These are phyloP conservation scores for Ceratopteris richardii DNA, from an alignment of 75 land plant species.

Conservation along the genomic window DNA sequence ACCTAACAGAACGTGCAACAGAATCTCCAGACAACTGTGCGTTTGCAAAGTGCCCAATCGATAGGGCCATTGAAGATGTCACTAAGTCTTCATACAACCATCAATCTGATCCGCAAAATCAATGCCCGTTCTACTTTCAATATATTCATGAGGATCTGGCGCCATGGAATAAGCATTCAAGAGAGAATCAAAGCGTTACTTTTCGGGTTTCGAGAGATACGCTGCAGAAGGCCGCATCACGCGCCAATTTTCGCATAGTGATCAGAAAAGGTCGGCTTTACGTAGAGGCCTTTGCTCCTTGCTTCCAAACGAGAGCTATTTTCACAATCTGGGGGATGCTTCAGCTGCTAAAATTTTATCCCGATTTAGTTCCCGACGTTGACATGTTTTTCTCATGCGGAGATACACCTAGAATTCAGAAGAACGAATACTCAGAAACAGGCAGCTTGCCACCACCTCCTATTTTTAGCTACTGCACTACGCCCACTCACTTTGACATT, in stretches of 20 bases:
- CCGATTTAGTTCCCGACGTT: constrained; percentile 50
- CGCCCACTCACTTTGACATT: constrained; percentile 31
- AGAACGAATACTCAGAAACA: background rate
- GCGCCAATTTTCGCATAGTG: constrained; percentile 35
- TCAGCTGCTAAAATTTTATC: constrained; percentile 45
- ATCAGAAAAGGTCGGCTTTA: constrained; percentile 36
- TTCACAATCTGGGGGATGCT: constrained; percentile 54
- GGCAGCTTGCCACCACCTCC: constrained; percentile 37
- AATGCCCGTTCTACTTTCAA: constrained; percentile 53
- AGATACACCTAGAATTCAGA: constrained; percentile 34
- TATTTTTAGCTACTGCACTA: constrained; percentile 47
- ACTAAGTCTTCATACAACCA: too few relatives aligned
- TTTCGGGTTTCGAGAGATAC: constrained; percentile 41
- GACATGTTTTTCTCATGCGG: constrained; percentile 51
- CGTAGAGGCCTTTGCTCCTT: constrained; percentile 20
- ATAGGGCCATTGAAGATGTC: too few relatives aligned
- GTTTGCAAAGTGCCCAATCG: too few relatives aligned
- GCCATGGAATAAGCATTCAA: constrained; percentile 30
- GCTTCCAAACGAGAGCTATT: constrained; percentile 46
- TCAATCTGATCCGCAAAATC: too few relatives aligned
- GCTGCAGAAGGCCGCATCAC: constrained; percentile 21
- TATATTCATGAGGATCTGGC: constrained; percentile 58
- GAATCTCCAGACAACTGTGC: too few relatives aligned
- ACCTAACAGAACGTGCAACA: too few relatives aligned
- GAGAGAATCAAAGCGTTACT: too few relatives aligned